Evolutionary conservation across 2,329 filamentous ascomycete genomes (phyloP), one percentile per base, ranked within the genome.

Genomic region (Macroventuria anomochaeta): DNA sequence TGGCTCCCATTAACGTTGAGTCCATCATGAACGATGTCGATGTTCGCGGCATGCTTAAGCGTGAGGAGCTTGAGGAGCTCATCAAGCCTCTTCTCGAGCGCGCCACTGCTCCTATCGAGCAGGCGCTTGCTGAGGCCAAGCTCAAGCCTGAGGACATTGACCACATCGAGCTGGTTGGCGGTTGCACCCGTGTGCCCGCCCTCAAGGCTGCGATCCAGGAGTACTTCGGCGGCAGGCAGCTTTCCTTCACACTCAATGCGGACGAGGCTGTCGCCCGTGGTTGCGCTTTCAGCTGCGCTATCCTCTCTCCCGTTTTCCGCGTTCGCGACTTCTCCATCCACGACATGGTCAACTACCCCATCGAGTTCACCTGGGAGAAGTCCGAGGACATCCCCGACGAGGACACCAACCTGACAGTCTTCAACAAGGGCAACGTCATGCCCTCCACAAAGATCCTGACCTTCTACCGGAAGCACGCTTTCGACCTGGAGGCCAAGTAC

Each of bases 301-400:
- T 97, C 67, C 87, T 97, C 50, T 97, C 95, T 0, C 95, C 95
- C 38, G 90, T 96, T 64, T 97, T 99, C 89, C 92, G 93, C 75
- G 95, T 99, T 73, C 92, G 95, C 71, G 95, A 99, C 81, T 99
- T 99, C 79, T 87, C 92, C 65, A 89, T 97, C 57, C 92, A 97
- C 83, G 95, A 99, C 77, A 93, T 97, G 69, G 91, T 96, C 79
- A 91, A 88, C 82, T 99, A 97, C 81, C 95, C 95, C 41, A 96
- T 99, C 75, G 93, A 99, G 76, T 99, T 99, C 77, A 90, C 88
- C 46, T 99, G 95, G 95, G 95, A 99, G 83, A 96, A 97, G 83
- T 96, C 93, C 21, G 87, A 92, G 55, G 95, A 99, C 71, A 99
- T 99, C 67, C 95, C 95, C 21, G 95, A 99, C 69, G 95, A 99